Base-by-base conservation (phyloP, 768 basidiomycete species). In the Asterophora lycoperdoides region DNA sequence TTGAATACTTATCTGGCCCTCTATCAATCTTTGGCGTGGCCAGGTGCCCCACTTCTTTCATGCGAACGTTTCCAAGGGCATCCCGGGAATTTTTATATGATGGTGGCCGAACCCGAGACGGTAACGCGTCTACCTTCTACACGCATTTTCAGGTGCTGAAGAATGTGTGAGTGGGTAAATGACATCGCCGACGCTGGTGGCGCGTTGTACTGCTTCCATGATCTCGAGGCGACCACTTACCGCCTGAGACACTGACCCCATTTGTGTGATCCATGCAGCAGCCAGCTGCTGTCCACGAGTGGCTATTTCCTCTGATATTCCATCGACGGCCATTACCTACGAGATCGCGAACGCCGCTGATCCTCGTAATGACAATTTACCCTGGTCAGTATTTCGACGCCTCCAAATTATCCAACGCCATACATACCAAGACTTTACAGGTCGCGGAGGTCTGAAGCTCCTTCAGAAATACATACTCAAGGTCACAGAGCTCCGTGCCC, bases 41-140 rank as follows among this genome's bases (percentile, higher is more conserved):
- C 64, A 93, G 91, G 94, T 49, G 84, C 90, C 28, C 94, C 95
- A 6, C 79, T 98, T 41, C 79, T 98, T 28, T 75, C 87, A 26
- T 89, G 85, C 56, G n/a, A n/a, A n/a, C n/a, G 84, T 99, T 17
- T 74, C 79, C 45, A 93, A 93, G 66, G 80, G 83, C 30, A 80
- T 97, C 17, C 94, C 95, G 2, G 90, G 81, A 45, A 96, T 97
- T 58, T 98, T 93, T 74, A 98, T 69, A 98, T 98, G 96, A 99
- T 99, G 96, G 96, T 99, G 15, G 67, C 93, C 0, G 74, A 97
- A 41, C 96, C 96, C 8, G 90, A 88, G 62, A 85, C 86, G 76
- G 94, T 91, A 56, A 41, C 60, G 41, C 42, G 10, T 38, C 30
- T 23, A 11, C 13, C 20, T 20, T 30, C 36, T 47, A 15, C 7